Conservation (phyloP, 495 filamentous ascomycete genomes). For the Annulohypoxylon moriforme region DNA sequence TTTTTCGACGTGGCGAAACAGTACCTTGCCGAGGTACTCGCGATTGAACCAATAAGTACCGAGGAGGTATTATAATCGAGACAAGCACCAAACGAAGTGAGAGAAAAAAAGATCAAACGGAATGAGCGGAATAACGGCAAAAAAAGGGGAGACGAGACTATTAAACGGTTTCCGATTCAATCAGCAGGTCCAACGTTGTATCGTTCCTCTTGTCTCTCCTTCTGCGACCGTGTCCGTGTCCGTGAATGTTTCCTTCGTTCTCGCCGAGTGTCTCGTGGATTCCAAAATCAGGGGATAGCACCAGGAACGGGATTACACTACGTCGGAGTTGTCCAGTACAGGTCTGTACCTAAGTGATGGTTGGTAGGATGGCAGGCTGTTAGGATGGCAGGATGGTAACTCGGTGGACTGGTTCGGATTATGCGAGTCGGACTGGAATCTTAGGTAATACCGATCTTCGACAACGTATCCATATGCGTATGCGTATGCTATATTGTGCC, state of each 20-base stretch:
- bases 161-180: conserved; percentile 18
- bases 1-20: conserved; percentile 32
- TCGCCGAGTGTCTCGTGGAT: conserved; percentile 30
- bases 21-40: conserved; percentile 32
- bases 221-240: conserved; percentile 1
- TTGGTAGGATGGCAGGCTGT: background rate
- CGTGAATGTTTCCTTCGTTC: conserved; percentile 7
- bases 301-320: conserved; percentile 42
- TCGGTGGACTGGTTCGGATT: conserved; percentile 10
- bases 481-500: conserved; percentile 2
- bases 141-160: background rate
- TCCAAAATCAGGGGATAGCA: conserved; percentile 16
- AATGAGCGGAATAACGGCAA: conserved; percentile 28
- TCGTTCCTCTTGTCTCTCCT: background rate
- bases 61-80: conserved; percentile 2
- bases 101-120: conserved; percentile 17
- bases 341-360: too few relatives aligned
- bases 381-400: background rate
- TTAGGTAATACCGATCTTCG: conserved; percentile 39
- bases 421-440: conserved; percentile 25
- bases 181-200: conserved; percentile 39
- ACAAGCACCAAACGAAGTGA: background rate
- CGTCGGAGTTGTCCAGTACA: conserved; percentile 34
- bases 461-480: conserved; percentile 1
- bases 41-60: conserved; percentile 27